A percentile compares a stretch with the other conserved stretches of the same genome.
phyloP scores from a whole-genome alignment of 352 stramenopile genomes.

The Plasmopara muralis region DNA sequence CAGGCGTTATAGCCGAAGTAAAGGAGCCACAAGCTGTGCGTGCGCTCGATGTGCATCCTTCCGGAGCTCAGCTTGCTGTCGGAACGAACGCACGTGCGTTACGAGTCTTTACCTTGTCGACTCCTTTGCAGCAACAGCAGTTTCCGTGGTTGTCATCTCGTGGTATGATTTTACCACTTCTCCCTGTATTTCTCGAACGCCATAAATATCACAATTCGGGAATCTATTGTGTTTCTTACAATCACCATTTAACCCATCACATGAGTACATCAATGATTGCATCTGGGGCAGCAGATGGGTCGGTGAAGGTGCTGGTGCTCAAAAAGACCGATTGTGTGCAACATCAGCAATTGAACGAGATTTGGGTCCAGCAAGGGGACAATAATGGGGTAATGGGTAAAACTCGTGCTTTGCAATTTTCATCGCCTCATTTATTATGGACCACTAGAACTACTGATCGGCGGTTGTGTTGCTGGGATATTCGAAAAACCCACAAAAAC shows the following conservation, averaged over 20 bases:
- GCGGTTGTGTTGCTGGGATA: conserved; percentile 49
- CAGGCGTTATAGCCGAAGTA: conserved; percentile 43
- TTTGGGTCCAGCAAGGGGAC: conserved; percentile 32
- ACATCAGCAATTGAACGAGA: conserved; percentile 14
- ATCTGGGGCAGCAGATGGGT: conserved; percentile 49
- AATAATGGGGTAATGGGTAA: conserved; percentile 30
- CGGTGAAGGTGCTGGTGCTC: conserved; percentile 43
- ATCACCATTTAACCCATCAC: conserved; percentile 9
- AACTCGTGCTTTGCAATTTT: conserved; percentile 43
- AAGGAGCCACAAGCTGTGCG: conserved; percentile 50
- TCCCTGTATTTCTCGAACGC: conserved; percentile 44
- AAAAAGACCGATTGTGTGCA: conserved; percentile 7
- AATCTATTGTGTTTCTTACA: conserved; percentile 54
- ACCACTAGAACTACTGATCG: conserved; percentile 35
- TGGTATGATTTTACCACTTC: conserved; percentile 34
- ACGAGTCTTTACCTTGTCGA: conserved; percentile 41
- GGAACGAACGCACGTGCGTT: conserved; percentile 57
- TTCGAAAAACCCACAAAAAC: conserved; percentile 17
- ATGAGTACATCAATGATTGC: conserved; percentile 27
- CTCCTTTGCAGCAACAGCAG: conserved; percentile 10
- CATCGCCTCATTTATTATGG: conserved; percentile 29
- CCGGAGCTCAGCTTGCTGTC: conserved; percentile 40
- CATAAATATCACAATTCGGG: conserved; percentile 55
- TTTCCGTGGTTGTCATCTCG: conserved; percentile 8
- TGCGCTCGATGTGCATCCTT: conserved; percentile 37